A percentile compares a stretch with the other conserved stretches of the same genome.
phyloP scores from a whole-genome alignment of 148 eudicot species.

The Dianthus caryophyllus region DNA sequence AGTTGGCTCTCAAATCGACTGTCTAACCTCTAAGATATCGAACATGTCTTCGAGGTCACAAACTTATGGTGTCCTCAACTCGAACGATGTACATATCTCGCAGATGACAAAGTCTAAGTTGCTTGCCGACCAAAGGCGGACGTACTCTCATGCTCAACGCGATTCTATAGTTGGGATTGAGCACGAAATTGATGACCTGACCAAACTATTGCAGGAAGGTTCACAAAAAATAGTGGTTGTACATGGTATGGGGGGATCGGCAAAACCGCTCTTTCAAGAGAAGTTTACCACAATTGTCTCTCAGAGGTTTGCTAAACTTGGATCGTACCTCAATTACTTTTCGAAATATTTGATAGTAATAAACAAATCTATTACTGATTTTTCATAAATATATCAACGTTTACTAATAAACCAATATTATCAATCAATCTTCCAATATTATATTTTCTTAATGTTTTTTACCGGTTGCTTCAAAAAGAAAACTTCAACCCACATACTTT shows the following conservation, averaged over 20 bases:
- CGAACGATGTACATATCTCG: neutral
- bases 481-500: no score
- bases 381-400: no score
- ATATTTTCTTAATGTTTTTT: no score
- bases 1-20: conserved; percentile 10
- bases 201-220: neutral
- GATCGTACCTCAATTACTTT: no score
- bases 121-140: neutral
- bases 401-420: no score
- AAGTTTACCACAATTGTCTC: conserved; percentile 6
- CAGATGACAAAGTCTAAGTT: neutral
- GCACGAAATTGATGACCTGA: neutral
- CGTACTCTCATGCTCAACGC: conserved; percentile 6
- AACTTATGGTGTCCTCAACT: conserved; percentile 12
- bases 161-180: conserved; percentile 4
- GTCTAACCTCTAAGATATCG: conserved; percentile 3
- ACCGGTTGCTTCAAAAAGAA: no score
- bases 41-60: conserved; percentile 22
- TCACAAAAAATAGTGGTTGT: conserved; percentile 2
- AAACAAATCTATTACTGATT: no score
- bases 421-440: no score
- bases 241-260: conserved; percentile 29
- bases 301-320: no score
- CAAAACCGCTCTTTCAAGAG: conserved; percentile 24
- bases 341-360: no score